phyloP scores from a whole-genome alignment of 257 asterid species.

The Gentiana dahurica region DNA sequence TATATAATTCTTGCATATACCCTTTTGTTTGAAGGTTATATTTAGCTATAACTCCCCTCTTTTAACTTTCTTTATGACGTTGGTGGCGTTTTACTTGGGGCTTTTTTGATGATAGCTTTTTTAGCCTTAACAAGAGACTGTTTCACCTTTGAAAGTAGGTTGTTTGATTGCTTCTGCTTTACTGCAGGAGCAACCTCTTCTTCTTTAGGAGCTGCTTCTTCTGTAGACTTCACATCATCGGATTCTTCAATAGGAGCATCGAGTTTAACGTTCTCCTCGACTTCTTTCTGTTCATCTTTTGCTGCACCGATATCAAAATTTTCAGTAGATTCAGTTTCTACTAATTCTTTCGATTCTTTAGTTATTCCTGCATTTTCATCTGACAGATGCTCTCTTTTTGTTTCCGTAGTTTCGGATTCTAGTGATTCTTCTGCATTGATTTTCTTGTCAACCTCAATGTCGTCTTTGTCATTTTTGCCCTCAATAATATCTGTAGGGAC shows the following conservation, averaged over 20 bases:
- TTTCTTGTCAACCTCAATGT: constrained; percentile 19
- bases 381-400: too few relatives aligned
- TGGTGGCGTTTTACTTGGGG: constrained; percentile 47
- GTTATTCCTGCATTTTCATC: too few relatives aligned
- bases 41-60: constrained; percentile 29
- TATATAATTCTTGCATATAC: constrained; percentile 6
- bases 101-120: constrained; percentile 79
- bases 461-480: constrained; percentile 6
- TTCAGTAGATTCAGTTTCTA: constrained; percentile 15
- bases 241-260: constrained; percentile 16
- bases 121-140: constrained; percentile 85
- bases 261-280: constrained; percentile 16
- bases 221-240: constrained; percentile 20
- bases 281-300: constrained; percentile 12
- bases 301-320: constrained; percentile 15
- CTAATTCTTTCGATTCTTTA: not conserved
- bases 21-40: constrained; percentile 7
- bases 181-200: constrained; percentile 23
- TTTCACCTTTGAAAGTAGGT: constrained; percentile 63
- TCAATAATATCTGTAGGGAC: too few relatives aligned
- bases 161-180: constrained; percentile 51
- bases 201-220: constrained; percentile 25
- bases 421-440: constrained; percentile 20
- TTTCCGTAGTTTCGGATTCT: constrained; percentile 9
- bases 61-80: constrained; percentile 22